Percentiles rank a stretch among this genome's conserved stretches.
phyloP scores from a whole-genome alignment of 352 stramenopile genomes.

The Phytopythium sindhum region DNA sequence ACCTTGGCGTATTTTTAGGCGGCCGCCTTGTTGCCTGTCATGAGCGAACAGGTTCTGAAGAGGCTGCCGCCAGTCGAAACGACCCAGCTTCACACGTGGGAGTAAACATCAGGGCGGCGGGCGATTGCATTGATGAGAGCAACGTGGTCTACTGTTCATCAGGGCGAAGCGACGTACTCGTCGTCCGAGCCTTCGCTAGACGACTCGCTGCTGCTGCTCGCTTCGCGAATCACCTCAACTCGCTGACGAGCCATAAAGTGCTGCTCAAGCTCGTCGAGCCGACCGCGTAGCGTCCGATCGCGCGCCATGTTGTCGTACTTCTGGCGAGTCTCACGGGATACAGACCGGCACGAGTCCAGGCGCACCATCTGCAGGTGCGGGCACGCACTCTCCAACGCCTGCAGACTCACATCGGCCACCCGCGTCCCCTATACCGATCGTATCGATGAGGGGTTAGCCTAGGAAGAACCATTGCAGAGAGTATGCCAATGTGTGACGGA shows the following conservation, averaged over 20 bases:
- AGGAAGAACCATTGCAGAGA: background rate
- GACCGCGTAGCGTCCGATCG: conserved; percentile 13
- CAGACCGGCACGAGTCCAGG: conserved; percentile 63
- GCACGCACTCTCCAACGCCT: conserved; percentile 36
- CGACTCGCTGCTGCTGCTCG: conserved; percentile 33
- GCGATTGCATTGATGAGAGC: background rate
- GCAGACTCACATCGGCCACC: conserved; percentile 43
- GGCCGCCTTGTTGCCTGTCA: background rate
- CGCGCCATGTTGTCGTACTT: conserved; percentile 30
- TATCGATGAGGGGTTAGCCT: background rate
- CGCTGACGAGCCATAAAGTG: conserved; percentile 36
- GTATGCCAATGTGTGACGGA: background rate
- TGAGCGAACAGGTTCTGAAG: background rate
- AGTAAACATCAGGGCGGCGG: background rate
- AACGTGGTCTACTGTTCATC: background rate
- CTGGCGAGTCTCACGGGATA: conserved; percentile 45
- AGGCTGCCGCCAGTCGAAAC: background rate
- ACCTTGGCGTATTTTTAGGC: conserved; percentile 5
- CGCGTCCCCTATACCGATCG: conserved; percentile 33
- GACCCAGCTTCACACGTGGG: background rate
- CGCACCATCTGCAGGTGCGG: conserved; percentile 46
- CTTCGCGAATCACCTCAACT: conserved; percentile 28
- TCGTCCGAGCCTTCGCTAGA: conserved; percentile 18
- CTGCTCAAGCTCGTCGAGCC: conserved; percentile 29
- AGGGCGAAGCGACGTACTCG: conserved; percentile 13